Evolutionary conservation across 129 eudicot species (phyloP).

Genomic region (Helianthus annuus): HanXRQr2.0-SUNRISE NC_035439.2:2967745-2968244

Average conservation of each 20-base stretch:
- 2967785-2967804: slow-evolving; percentile 2
- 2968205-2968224: not conserved
- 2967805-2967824: not conserved
- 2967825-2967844: not conserved
- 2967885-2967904: not conserved
- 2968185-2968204: not conserved
- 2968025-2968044: not conserved
- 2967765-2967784: not conserved
- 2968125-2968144: not conserved
- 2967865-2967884: not conserved
- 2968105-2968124: not conserved
- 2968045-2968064: not conserved
- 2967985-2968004: not conserved
- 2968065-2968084: not conserved
- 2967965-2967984: not conserved
- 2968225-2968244: not conserved
- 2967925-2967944: not conserved
- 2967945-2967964: not conserved
- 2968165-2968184: not conserved
- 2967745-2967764: not conserved
- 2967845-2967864: not conserved
- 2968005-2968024: not conserved
- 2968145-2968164: not conserved
- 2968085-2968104: not conserved
- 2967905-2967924: not conserved